Evolutionary conservation across 495 filamentous ascomycete genomes (phyloP).

Genomic region (Tuber calosporum): DNA sequence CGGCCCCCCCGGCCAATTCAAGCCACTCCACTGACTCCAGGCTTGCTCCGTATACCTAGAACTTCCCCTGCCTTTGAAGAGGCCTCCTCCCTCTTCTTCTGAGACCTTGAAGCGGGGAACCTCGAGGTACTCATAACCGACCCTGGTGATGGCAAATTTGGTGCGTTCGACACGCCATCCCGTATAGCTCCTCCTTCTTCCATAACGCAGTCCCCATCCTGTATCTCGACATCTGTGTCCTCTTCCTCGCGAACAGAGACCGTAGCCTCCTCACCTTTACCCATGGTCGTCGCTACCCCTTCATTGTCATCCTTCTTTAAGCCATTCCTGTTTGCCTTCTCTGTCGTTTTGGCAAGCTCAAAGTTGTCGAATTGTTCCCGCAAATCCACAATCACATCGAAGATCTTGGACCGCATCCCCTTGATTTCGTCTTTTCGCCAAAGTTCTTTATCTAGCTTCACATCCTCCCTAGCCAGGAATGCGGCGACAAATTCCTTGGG

Average conservation of each 20-base stretch:
- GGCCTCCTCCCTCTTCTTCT: not conserved
- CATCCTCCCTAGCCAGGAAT: constrained; percentile 31
- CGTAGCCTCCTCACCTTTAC: not conserved
- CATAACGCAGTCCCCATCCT: constrained; percentile 1
- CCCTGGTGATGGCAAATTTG: not conserved
- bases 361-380: constrained; percentile 28
- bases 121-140: not conserved
- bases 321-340: not conserved
- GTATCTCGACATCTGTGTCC: not conserved
- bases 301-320: constrained; percentile 2
- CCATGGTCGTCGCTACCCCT: not conserved
- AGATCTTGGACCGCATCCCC: constrained; percentile 34
- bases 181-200: not conserved
- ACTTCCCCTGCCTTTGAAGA: not conserved
- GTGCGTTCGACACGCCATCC: not conserved
- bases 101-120: not conserved
- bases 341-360: constrained; percentile 13
- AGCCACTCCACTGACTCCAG: not conserved
- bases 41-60: not conserved
- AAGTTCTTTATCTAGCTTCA: constrained; percentile 25
- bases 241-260: not conserved
- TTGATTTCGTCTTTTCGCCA: constrained; percentile 36
- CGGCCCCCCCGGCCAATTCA: not conserved
- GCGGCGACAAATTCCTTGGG: constrained; percentile 29
- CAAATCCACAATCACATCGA: constrained; percentile 32